Evolutionary conservation across 371 early-diverging fungal genomes (phyloP).

Genomic region (Apophysomyces trapeziformis): DNA sequence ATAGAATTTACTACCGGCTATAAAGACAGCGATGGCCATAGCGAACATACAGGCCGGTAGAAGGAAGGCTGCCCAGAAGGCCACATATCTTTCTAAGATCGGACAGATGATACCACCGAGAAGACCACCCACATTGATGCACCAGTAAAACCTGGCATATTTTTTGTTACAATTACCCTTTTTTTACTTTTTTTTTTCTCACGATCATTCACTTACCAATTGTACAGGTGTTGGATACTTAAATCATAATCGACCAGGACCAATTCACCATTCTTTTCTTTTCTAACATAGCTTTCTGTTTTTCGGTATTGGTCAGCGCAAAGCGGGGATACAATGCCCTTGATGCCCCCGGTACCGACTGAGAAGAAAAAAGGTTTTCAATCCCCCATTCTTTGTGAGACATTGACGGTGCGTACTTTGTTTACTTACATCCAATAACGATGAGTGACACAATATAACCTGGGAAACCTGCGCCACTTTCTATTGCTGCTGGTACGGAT

Average conservation of each 20-base stretch:
- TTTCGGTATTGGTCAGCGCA: slow-evolving; percentile 46
- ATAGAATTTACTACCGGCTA: slow-evolving; percentile 58
- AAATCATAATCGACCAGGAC: slow-evolving; percentile 65
- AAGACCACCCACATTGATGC: slow-evolving; percentile 80
- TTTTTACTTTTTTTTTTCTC: slow-evolving; percentile 4
- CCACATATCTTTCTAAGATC: slow-evolving; percentile 42
- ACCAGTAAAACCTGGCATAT: slow-evolving; percentile 72
- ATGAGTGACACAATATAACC: slow-evolving; percentile 66
- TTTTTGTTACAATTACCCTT: background rate
- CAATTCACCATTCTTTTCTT: slow-evolving; percentile 50
- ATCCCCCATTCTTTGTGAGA: background rate
- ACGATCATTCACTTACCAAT: slow-evolving; percentile 46
- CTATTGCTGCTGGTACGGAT: slow-evolving; percentile 52
- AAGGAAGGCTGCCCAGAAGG: slow-evolving; percentile 60
- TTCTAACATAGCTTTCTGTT: slow-evolving; percentile 52
- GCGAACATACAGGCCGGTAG: slow-evolving; percentile 71
- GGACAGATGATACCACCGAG: slow-evolving; percentile 65
- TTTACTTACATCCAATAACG: slow-evolving; percentile 40
- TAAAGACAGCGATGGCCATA: slow-evolving; percentile 60
- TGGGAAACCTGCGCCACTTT: slow-evolving; percentile 57
- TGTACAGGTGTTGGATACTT: slow-evolving; percentile 65
- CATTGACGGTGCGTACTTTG: background rate
- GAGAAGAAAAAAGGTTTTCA: slow-evolving; percentile 58
- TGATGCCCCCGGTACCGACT: slow-evolving; percentile 91
- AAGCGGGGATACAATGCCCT: slow-evolving; percentile 55